Evolutionary conservation across 106 monocot genomes (phyloP).

Genomic region (Phalaenopsis equestris): DNA sequence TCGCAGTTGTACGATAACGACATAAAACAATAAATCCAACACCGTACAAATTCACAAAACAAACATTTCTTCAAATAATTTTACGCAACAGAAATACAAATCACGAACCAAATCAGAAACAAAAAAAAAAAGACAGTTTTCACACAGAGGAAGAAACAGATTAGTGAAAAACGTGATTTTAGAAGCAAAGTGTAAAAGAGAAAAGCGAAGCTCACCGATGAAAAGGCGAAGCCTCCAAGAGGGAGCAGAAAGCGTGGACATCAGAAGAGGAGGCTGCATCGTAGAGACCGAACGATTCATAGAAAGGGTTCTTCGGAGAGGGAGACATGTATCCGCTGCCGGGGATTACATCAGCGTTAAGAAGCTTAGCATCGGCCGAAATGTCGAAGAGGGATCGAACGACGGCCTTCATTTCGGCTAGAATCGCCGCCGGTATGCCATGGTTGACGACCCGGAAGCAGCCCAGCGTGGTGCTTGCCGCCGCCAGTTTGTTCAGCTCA

Average conservation of each 20-base stretch:
- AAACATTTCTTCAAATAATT: too few species aligned
- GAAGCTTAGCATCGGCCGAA: slow-evolving; percentile 35
- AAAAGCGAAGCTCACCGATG: slow-evolving; percentile 12
- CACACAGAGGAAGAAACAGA: too few species aligned
- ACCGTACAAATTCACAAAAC: too few species aligned
- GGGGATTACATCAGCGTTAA: slow-evolving; percentile 31
- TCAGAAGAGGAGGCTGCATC: slow-evolving; percentile 29
- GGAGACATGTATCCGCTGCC: slow-evolving; percentile 50
- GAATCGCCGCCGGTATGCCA: slow-evolving; percentile 31
- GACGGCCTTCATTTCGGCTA: slow-evolving; percentile 43
- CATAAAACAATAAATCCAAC: too few species aligned
- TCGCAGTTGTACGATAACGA: too few species aligned
- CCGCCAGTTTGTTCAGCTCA: slow-evolving; percentile 16
- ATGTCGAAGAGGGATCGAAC: slow-evolving; percentile 41
- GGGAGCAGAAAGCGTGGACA: slow-evolving; percentile 44
- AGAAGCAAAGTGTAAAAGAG: not conserved
- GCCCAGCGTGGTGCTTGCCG: slow-evolving; percentile 30
- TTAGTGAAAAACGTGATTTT: not conserved
- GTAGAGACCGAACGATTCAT: slow-evolving; percentile 52
- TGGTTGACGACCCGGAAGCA: slow-evolving; percentile 52
- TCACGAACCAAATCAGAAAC: too few species aligned
- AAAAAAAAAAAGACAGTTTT: too few species aligned
- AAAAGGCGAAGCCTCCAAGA: slow-evolving; percentile 22
- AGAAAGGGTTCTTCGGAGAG: slow-evolving; percentile 32
- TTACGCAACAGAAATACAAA: too few species aligned